These are phyloP conservation scores for Ustilago curta DNA, from an alignment of 1,284 basidiomycete species.

Conservation along the genomic window DNA sequence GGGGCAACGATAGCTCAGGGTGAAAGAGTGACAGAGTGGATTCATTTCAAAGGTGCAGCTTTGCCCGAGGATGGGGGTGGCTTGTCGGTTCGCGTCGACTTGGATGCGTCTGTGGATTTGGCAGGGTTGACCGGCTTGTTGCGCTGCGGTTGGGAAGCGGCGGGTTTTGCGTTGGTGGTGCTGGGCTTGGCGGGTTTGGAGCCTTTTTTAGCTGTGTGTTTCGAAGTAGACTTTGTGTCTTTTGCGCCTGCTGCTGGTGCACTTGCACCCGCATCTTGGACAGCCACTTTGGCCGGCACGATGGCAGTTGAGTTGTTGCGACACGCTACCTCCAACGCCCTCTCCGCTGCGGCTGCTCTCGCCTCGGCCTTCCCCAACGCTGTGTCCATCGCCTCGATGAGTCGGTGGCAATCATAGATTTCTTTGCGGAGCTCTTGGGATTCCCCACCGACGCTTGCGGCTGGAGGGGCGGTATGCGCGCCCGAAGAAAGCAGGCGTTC, in stretches of 20 bases:
- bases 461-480: neutral
- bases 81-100: slow-evolving; percentile 15
- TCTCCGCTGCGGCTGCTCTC: slow-evolving; percentile 15
- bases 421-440: slow-evolving; percentile 18
- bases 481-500: slow-evolving; percentile 23
- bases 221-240: neutral
- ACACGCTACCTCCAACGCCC: slow-evolving; percentile 41
- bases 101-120: neutral
- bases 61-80: neutral
- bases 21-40: too few relatives aligned
- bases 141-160: slow-evolving; percentile 7
- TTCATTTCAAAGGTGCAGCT: neutral
- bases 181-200: neutral
- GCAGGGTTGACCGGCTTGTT: neutral
- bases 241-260: neutral
- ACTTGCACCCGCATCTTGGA: neutral
- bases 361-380: slow-evolving; percentile 30
- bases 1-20: too few relatives aligned
- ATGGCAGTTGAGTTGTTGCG: slow-evolving; percentile 39
- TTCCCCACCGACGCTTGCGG: neutral
- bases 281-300: neutral
- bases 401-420: slow-evolving; percentile 25
- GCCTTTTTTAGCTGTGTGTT: neutral
- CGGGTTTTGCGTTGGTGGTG: neutral
- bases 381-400: slow-evolving; percentile 38